phyloP scores from a whole-genome alignment of 306 rosid genomes.

The Notholithocarpus densiflorus region DNA sequence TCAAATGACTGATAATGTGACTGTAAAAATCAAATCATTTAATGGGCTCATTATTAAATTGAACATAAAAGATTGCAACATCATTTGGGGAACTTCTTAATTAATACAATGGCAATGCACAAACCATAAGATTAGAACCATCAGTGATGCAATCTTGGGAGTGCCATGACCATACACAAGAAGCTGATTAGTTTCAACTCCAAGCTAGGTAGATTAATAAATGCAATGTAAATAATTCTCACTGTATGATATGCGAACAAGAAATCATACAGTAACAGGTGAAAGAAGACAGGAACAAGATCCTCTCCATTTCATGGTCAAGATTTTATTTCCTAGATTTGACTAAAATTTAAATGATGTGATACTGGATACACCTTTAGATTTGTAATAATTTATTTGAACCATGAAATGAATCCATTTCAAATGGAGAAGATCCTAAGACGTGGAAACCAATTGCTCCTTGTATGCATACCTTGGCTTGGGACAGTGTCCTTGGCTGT shows the following conservation, averaged over 20 bases:
- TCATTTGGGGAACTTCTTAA: not conserved
- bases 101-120: not conserved
- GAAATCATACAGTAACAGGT: no score
- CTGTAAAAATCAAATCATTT: not conserved
- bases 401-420: no score
- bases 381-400: no score
- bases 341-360: no score
- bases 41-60: not conserved
- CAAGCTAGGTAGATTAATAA: not conserved
- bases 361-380: no score
- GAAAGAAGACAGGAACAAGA: no score
- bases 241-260: not conserved
- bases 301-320: no score
- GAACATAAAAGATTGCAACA: not conserved
- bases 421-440: no score
- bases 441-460: not conserved
- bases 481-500: constrained; percentile 33
- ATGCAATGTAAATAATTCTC: not conserved
- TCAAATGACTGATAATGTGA: not conserved
- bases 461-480: constrained; percentile 54
- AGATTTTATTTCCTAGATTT: no score
- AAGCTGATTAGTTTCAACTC: constrained; percentile 1
- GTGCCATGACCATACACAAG: not conserved
- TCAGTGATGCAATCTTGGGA: not conserved
- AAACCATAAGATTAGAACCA: not conserved